Base-by-base conservation (phyloP, 805 yeast species). In the Nakazawaea ambrosiae region DNA sequence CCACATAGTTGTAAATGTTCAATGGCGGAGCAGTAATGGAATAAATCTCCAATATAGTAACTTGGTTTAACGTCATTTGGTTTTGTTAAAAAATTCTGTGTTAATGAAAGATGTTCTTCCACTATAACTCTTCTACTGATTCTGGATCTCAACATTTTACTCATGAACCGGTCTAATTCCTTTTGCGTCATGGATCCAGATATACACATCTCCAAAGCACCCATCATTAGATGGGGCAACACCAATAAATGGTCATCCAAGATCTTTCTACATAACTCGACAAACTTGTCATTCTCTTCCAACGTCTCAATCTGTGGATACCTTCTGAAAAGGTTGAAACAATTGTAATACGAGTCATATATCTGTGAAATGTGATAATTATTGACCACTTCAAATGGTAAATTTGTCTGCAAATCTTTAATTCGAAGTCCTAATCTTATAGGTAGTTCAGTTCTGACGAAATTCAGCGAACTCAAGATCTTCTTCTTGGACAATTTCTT, bases 141-240 rank as follows among this genome's bases (percentile, higher is more conserved):
- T 51, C 98, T 73, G 4, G 95, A 85, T 38, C 96, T 67, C 30
- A 90, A 61, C 69, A 88, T 71, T 4, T 81, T 70, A 10, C 88
- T 78, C 70, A 89, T 75, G 50, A 89, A 75, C 14, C 61, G 64
- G 51, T 90, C 96, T 46, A 90, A 60, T 32, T 78, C 64, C 2
- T 65, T 58, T 41, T 75, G 78, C 3, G 87, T 80, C 50, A 82
- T 68, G 27, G 64, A 60, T 36, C 66, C 57, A 33, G 81, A 53
- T 26, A 81, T 75, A 11, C 83, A 74, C 44, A 80, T 80, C 50
- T 90, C 97, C 33, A 88, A 63, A 1, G 95, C 87, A 2, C 97
- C 97, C 88, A 88, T 84, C 68, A 90, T 82, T 42, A 89, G 65
- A 55, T 89, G 90, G 1, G 97, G 92, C 42, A 90, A 66, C 45